A percentile compares a stretch with the other conserved stretches of the same genome.
Conservation (phyloP, 805 yeast genomes). For the Sugiyamaella mastotermitis region DNA sequence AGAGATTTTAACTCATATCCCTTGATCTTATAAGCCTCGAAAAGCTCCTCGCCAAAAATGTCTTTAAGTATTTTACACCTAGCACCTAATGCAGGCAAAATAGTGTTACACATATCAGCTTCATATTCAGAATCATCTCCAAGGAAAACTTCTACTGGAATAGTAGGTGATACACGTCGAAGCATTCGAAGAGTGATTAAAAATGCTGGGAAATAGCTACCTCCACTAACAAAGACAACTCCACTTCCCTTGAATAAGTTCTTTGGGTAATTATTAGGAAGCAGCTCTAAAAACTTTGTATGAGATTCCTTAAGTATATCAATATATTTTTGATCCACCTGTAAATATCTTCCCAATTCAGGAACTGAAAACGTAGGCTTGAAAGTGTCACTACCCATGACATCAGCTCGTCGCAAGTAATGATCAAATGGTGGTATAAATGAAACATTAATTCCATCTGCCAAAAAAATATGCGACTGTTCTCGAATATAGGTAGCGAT, state of each 20-base stretch:
- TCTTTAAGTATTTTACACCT: conserved; percentile 61
- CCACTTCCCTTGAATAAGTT: conserved; percentile 37
- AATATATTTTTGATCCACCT: conserved; percentile 39
- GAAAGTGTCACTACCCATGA: too few species aligned
- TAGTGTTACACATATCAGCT: conserved; percentile 56
- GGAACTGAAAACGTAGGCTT: conserved; percentile 47
- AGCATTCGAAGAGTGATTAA: conserved; percentile 58
- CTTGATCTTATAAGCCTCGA: conserved; percentile 43
- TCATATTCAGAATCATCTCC: conserved; percentile 69
- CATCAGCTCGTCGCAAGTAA: too few species aligned
- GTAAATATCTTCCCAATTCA: conserved; percentile 45
- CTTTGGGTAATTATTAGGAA: conserved; percentile 33
- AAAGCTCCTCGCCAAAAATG: conserved; percentile 50
- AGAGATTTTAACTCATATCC: conserved; percentile 68
- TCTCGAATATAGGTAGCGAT: too few species aligned
- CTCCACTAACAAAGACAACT: conserved; percentile 74
- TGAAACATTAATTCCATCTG: too few species aligned
- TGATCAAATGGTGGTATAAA: too few species aligned
- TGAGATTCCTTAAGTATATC: conserved; percentile 44
- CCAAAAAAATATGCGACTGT: too few species aligned
- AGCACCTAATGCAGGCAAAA: conserved; percentile 58
- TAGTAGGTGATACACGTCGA: conserved; percentile 56
- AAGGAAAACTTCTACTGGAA: conserved; percentile 79
- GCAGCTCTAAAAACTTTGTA: conserved; percentile 35
- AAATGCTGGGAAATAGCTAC: conserved; percentile 67